These are phyloP conservation scores for Diaporthe ampelina DNA, from an alignment of 2,329 filamentous ascomycete species.

Conservation along the genomic window DNA sequence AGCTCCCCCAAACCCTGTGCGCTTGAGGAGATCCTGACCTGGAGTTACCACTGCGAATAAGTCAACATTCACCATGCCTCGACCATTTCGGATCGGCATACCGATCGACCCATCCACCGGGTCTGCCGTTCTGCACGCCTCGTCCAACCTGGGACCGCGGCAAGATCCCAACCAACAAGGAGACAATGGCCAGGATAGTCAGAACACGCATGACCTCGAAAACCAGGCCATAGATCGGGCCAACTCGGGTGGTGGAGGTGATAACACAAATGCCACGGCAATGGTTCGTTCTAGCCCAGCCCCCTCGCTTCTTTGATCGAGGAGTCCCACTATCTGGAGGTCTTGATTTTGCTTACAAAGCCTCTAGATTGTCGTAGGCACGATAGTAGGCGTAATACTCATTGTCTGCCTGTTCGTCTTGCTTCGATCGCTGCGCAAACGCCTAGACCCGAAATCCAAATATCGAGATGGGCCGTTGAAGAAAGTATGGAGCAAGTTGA, in stretches of 20 bases:
- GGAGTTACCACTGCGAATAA: neutral
- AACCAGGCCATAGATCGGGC: neutral
- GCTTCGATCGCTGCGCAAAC: slow-evolving; percentile 45
- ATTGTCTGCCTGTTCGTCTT: slow-evolving; percentile 44
- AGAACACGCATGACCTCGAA: neutral
- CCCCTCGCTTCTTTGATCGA: neutral
- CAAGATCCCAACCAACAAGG: slow-evolving; percentile 19
- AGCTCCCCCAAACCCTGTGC: neutral
- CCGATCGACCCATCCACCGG: slow-evolving; percentile 29
- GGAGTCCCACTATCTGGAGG: neutral
- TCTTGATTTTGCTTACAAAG: neutral
- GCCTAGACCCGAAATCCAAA: slow-evolving; percentile 59
- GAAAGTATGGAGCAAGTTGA: slow-evolving; percentile 65
- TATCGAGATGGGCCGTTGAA: slow-evolving; percentile 66
- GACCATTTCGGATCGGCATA: slow-evolving; percentile 25
- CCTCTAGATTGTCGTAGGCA: slow-evolving; percentile 46
- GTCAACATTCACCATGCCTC: slow-evolving; percentile 27
- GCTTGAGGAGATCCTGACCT: neutral
- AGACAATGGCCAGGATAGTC: neutral
- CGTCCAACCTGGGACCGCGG: slow-evolving; percentile 15
- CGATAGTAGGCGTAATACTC: slow-evolving; percentile 45
- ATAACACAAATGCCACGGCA: slow-evolving; percentile 30
- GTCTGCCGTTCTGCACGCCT: slow-evolving; percentile 24
- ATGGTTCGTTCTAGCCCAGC: slow-evolving; percentile 30
- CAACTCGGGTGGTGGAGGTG: neutral